Evolutionary conservation across 768 basidiomycete species (phyloP).

Genomic region (Lactarius akahatsu): DNA sequence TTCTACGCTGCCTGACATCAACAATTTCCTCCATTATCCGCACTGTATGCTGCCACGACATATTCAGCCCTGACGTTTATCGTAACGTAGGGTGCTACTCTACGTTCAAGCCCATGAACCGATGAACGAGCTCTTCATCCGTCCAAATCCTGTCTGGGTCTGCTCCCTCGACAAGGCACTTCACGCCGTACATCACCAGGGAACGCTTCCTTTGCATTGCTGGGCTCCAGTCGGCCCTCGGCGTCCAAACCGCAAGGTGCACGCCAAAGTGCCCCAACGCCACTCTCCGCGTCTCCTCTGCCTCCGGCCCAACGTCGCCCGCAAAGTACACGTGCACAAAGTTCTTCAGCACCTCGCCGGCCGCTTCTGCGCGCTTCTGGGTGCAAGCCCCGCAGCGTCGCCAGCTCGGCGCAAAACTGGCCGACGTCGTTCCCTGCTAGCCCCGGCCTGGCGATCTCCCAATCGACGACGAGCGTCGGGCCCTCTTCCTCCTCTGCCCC

Average conservation of each 20-base stretch:
- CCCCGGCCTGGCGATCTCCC: constrained; percentile 64
- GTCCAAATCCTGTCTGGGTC: constrained; percentile 21
- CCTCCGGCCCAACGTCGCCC: constrained; percentile 25
- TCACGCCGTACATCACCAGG: constrained; percentile 51
- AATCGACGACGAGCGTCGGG: constrained; percentile 52
- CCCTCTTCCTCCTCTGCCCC: constrained; percentile 35
- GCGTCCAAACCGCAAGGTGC: constrained; percentile 54
- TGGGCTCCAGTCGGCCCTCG: constrained; percentile 50
- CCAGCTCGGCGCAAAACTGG: constrained; percentile 62
- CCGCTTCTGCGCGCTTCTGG: constrained; percentile 40
- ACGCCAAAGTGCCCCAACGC: constrained; percentile 52
- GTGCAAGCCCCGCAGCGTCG: constrained; percentile 49
- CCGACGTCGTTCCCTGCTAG: constrained; percentile 58
- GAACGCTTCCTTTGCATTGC: constrained; percentile 46
- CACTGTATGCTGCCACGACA: neutral
- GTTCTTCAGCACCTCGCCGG: constrained; percentile 40
- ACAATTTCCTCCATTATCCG: neutral
- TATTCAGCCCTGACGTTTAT: neutral
- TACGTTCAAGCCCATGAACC: constrained; percentile 8
- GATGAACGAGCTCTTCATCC: constrained; percentile 16
- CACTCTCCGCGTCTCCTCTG: constrained; percentile 37
- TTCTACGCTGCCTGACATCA: neutral
- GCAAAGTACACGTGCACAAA: constrained; percentile 50
- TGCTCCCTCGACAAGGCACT: constrained; percentile 38
- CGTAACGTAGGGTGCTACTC: neutral